These are phyloP conservation scores for Saccharomycopsis sp. DNA, from an alignment of 805 yeast genomes.

Conservation along the genomic window DNA sequence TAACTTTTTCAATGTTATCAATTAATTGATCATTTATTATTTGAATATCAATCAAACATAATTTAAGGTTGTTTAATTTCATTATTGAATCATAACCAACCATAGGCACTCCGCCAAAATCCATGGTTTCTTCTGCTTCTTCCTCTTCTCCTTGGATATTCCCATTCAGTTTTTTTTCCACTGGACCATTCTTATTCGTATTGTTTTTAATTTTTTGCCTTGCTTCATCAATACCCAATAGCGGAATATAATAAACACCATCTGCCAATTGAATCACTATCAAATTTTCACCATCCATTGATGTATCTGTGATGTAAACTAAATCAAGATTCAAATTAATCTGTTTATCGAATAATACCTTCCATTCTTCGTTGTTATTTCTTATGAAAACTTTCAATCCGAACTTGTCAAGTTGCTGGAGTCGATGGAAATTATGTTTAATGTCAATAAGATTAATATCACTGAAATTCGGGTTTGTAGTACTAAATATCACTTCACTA, in stretches of 20 bases:
- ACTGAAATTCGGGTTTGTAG: slow-evolving; percentile 10
- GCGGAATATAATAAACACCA: slow-evolving; percentile 24
- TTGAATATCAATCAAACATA: slow-evolving; percentile 30
- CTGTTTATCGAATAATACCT: background rate
- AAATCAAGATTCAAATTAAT: background rate
- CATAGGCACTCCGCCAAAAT: slow-evolving; percentile 23
- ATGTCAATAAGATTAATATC: slow-evolving; percentile 13
- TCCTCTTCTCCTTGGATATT: background rate
- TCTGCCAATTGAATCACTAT: slow-evolving; percentile 28
- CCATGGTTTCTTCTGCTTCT: slow-evolving; percentile 3
- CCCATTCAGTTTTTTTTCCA: background rate
- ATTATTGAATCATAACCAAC: slow-evolving; percentile 33
- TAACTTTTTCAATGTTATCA: background rate
- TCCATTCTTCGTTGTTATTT: background rate
- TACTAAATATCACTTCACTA: slow-evolving; percentile 12
- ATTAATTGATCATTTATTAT: slow-evolving; percentile 14
- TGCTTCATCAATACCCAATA: slow-evolving; percentile 6
- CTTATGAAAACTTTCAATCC: slow-evolving; percentile 13
- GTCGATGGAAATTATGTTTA: background rate
- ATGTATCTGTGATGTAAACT: slow-evolving; percentile 8
- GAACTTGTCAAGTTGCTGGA: slow-evolving; percentile 5
- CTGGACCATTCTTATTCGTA: background rate
- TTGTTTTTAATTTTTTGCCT: background rate
- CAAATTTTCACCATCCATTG: no score
- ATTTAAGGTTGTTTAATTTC: slow-evolving; percentile 32